Conservation (phyloP, 2,329 filamentous ascomycete genomes). For the Bipolaris gigantea region DNA sequence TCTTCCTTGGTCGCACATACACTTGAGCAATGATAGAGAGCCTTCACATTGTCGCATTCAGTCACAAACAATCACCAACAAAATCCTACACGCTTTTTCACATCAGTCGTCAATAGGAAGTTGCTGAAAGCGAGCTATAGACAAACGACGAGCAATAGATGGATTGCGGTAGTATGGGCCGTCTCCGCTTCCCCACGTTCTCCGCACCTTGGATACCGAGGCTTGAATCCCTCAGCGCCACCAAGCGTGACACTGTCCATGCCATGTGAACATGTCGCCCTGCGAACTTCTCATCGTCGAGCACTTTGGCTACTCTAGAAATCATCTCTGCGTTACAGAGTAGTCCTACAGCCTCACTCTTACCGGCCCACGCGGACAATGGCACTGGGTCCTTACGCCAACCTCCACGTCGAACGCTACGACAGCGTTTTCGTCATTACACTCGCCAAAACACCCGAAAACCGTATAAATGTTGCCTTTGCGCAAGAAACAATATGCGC, state of each 20-base stretch:
- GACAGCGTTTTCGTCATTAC: slow-evolving; percentile 57
- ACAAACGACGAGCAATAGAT: neutral
- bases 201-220: slow-evolving; percentile 27
- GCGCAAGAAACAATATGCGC: slow-evolving; percentile 58
- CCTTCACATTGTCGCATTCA: neutral
- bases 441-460: slow-evolving; percentile 58
- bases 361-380: slow-evolving; percentile 12
- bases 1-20: neutral
- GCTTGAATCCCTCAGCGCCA: slow-evolving; percentile 6
- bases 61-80: too few species aligned
- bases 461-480: slow-evolving; percentile 54
- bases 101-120: too few species aligned
- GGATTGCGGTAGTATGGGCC: neutral
- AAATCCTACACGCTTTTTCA: neutral
- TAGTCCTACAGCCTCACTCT: neutral
- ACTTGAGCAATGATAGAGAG: neutral
- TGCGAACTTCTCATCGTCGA: neutral
- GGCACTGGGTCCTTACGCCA: slow-evolving; percentile 41
- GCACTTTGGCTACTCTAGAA: neutral
- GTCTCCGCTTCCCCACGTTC: slow-evolving; percentile 23
- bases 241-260: too few species aligned
- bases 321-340: rapidly evolving
- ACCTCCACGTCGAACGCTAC: slow-evolving; percentile 52
- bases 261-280: neutral
- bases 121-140: neutral